phyloP scores from a whole-genome alignment of 179 eudicot species.

The Amaranthus tricolor region DNA sequence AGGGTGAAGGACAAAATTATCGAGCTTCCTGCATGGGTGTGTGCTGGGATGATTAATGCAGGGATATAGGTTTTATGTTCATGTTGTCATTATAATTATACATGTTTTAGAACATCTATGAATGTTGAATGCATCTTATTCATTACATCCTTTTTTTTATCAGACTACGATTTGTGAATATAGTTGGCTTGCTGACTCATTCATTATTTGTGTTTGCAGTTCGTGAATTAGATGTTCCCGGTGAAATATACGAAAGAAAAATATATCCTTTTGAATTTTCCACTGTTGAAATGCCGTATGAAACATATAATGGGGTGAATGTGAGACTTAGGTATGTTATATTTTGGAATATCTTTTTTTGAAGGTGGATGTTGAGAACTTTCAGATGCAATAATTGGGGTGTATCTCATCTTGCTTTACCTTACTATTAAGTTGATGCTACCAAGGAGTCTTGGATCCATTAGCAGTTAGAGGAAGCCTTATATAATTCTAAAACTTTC shows the following conservation, averaged over 20 bases:
- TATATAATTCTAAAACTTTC: neutral
- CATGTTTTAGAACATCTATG: neutral
- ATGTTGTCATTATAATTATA: neutral
- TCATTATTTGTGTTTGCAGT: slow-evolving; percentile 51
- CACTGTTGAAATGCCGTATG: slow-evolving; percentile 98
- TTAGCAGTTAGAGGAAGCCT: neutral
- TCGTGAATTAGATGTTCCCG: slow-evolving; percentile 97
- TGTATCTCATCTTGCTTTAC: too few relatives aligned
- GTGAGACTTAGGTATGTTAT: slow-evolving; percentile 87
- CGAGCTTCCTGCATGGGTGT: neutral
- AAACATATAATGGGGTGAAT: slow-evolving; percentile 91
- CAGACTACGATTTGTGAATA: neutral
- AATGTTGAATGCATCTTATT: neutral
- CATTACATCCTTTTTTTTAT: neutral
- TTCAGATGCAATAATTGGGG: neutral
- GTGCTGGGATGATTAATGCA: neutral
- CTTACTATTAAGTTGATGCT: too few relatives aligned
- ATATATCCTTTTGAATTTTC: slow-evolving; percentile 89
- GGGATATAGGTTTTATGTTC: neutral
- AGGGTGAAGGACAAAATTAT: too few relatives aligned
- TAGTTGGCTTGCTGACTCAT: slow-evolving; percentile 5
- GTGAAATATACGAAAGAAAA: slow-evolving; percentile 89
- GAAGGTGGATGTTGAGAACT: neutral
- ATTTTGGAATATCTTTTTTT: neutral
- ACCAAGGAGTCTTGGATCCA: too few relatives aligned